Conservation (phyloP, 2,329 filamentous ascomycete genomes). For the Fusarium sp. region DNA sequence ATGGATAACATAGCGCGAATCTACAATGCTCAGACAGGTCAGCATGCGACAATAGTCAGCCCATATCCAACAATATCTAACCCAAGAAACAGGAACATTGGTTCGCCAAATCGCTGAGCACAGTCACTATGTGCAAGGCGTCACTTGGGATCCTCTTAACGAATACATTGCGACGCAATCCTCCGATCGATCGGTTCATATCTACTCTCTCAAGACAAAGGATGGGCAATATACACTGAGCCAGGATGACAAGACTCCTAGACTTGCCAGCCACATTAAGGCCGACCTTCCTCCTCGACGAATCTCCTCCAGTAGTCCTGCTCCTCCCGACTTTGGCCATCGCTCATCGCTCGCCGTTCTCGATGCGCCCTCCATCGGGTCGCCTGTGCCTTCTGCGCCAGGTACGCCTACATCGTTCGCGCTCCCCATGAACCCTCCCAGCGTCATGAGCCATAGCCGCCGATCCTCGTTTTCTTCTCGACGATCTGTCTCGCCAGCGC, state of each 20-base stretch:
- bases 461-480: conserved; percentile 93
- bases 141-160: conserved; percentile 97
- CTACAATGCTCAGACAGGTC: conserved; percentile 93
- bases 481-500: conserved; percentile 91
- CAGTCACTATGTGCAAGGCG: conserved; percentile 97
- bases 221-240: conserved; percentile 91
- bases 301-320: conserved; percentile 92
- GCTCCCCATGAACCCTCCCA: conserved; percentile 95
- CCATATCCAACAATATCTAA: conserved; percentile 15
- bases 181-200: conserved; percentile 96
- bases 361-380: conserved; percentile 73
- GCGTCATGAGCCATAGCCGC: conserved; percentile 88
- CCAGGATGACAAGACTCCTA: conserved; percentile 76
- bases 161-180: conserved; percentile 99
- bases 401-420: conserved; percentile 91
- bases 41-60: conserved; percentile 44
- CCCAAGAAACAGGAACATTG: conserved; percentile 62
- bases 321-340: conserved; percentile 83
- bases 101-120: conserved; percentile 97
- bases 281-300: conserved; percentile 93
- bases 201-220: conserved; percentile 96
- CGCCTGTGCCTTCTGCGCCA: conserved; percentile 89
- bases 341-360: conserved; percentile 72
- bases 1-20: conserved; percentile 99
- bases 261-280: conserved; percentile 81